Base-by-base conservation (phyloP, 257 asterid genomes). In the Solanum ossicruentum region DNA sequence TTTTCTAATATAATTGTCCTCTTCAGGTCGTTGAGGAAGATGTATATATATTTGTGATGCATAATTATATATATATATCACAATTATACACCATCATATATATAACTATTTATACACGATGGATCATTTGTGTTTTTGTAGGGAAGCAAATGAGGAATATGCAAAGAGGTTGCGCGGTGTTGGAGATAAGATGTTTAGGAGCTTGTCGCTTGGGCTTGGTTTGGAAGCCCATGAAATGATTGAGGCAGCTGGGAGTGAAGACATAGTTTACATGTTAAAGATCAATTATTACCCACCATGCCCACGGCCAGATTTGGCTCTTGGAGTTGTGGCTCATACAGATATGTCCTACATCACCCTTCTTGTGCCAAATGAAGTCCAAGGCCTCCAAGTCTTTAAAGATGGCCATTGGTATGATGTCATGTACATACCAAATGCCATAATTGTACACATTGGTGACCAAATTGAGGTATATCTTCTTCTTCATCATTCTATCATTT, bases 231-330 rank as follows among this genome's bases (percentile, higher is more conserved):
- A 85, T 21, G 93, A 88, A 71, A 21, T 95, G 81, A 89, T 87
- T 89, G 90, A 78, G 52, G 94, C 92, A 0, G 84, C 88, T 52
- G 98, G 97, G 1, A 94, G 97, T 1, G 97, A 91, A 16, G 95
- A 93, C 32, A 56, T 88, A 7, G n/a, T 84, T 23, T 91, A 84
- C 39, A n/a, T 94, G 18, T 73, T 95, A 92, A 95, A 95, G 82
- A 94, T 95, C 83, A 94, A 95, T 85, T 95, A 92, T 45, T 95
- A 95, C 60, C 99, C 99, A 15, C 97, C 98, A 36, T 95, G 99
- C 41, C 98, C 99, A 66, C 90, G 94, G 12, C 97, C 99, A 0
- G 99, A 95, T 85, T 89, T 94, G 17, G 97, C 94, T 61, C 95
- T 94, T 2, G 99, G 99, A 3, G 99, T 95, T 88, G 94, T 90